Base-by-base conservation (phyloP, 345 rosid genomes). In the Jatropha curcas region DNA sequence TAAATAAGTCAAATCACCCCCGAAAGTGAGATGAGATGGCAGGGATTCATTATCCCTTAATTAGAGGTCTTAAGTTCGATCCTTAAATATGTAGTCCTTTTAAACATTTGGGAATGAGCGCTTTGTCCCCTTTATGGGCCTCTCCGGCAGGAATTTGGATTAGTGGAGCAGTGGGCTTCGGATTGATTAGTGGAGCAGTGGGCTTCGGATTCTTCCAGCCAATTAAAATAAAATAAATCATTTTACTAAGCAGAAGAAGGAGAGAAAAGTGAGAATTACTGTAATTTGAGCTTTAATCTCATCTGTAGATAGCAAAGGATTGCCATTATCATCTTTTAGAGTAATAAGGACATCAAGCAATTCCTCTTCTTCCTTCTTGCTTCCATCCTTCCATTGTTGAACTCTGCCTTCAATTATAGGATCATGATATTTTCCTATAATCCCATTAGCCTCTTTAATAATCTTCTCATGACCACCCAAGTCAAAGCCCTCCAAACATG, bases 251-350 rank as follows among this genome's bases (percentile, higher is more conserved):
- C 1, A 25, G 27, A 24, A 43, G 4, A 52, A 48, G 35, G 61
- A 28, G 4, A 57, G 39, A 67, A 14, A 20, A 60, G 7, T 14
- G 19, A 17, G 24, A 50, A 45, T 69, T 83, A 85, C 87, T 30
- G 83, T 71, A 2, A 77, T 25, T 70, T 86, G 88, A 60, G 84
- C 85, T 72, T 81, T 83, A 79, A 86, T 85, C 73, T 88, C 92
- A 14, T 88, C 83, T 2, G 0, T 12, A 2, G 65, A 27, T 1
- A 85, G n/a, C 13, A 78, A 34, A 28, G 81, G 74, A 4, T 79
- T 76, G 3, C 88, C 89, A 4, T 76, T 1, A 1, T 0, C 51
- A 34, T 86, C 82, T 62, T 73, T 83, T 0, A 77, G 45, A 25
- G 70, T 10, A 34, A 86, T 76, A 2, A 86, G 16, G 67, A 78